Percentiles rank a stretch among this genome's conserved stretches.
Evolutionary conservation across 345 rosid species (phyloP).

Genomic region (Citrus maxima): DNA sequence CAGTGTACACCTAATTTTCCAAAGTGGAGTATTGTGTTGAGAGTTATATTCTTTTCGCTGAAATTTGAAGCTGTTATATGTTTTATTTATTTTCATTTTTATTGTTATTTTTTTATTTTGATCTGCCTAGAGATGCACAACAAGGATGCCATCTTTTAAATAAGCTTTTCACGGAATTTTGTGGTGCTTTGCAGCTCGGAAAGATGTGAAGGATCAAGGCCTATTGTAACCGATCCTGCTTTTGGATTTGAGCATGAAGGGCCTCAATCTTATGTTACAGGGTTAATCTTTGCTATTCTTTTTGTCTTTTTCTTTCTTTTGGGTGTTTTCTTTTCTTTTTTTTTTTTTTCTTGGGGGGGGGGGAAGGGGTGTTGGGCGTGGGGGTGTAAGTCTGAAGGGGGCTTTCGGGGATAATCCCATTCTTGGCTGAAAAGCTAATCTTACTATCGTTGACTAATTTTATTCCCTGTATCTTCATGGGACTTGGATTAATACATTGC

Average conservation of each 20-base stretch:
- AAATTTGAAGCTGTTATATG: background rate
- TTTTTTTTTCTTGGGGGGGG: too few species aligned
- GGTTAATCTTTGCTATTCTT: constrained; percentile 35
- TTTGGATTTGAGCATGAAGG: constrained; percentile 29
- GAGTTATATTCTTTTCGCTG: background rate
- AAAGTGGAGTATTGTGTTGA: background rate
- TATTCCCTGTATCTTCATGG: too few species aligned
- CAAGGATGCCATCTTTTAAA: background rate
- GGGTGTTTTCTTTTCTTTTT: too few species aligned
- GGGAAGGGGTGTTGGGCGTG: too few species aligned
- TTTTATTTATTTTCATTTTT: background rate
- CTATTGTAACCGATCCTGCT: constrained; percentile 15
- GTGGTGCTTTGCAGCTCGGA: constrained; percentile 35
- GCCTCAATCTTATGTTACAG: constrained; percentile 55
- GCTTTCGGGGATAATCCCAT: too few species aligned
- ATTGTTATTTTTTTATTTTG: background rate
- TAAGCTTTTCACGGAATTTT: background rate
- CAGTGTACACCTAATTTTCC: background rate
- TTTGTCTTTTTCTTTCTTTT: too few species aligned
- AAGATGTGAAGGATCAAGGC: constrained; percentile 33
- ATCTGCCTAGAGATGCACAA: background rate
- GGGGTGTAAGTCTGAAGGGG: too few species aligned
- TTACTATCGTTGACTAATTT: too few species aligned
- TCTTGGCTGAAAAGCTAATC: too few species aligned
- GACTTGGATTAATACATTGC: background rate